Evolutionary conservation across 2,329 filamentous ascomycete species (phyloP).

Genomic region (Ophiostoma angusticollis): DNA sequence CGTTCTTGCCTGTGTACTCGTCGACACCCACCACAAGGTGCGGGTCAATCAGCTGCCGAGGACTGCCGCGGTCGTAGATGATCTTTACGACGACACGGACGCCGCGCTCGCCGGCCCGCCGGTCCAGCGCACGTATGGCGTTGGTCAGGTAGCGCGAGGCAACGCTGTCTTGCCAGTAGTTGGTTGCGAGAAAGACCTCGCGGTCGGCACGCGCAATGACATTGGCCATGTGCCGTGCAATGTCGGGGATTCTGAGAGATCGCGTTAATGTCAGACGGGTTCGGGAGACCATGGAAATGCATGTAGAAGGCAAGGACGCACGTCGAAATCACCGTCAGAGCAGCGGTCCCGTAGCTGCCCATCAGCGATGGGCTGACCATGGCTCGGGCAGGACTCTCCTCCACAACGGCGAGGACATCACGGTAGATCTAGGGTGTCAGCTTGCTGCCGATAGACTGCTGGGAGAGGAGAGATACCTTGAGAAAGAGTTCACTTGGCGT

Average conservation of each 20-base stretch:
- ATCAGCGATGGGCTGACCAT: slow-evolving; percentile 40
- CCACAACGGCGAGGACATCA: slow-evolving; percentile 45
- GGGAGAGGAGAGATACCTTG: slow-evolving; percentile 24
- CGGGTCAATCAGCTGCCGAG: slow-evolving; percentile 51
- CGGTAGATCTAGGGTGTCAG: slow-evolving; percentile 51
- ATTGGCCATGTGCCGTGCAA: slow-evolving; percentile 63
- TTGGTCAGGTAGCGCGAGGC: slow-evolving; percentile 56
- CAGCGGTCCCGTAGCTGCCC: slow-evolving; percentile 46
- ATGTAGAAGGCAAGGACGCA: slow-evolving; percentile 17
- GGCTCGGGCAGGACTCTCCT: slow-evolving; percentile 36
- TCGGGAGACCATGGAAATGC: background rate
- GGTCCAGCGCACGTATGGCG: slow-evolving; percentile 56
- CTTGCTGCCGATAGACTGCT: background rate
- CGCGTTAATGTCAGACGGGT: background rate
- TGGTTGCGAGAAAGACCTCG: slow-evolving; percentile 63
- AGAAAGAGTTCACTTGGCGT: slow-evolving; percentile 57
- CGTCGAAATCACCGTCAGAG: slow-evolving; percentile 55
- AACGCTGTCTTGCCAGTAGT: slow-evolving; percentile 60
- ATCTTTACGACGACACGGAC: slow-evolving; percentile 54
- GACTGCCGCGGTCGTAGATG: slow-evolving; percentile 59
- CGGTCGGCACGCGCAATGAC: slow-evolving; percentile 58
- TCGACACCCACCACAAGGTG: slow-evolving; percentile 47
- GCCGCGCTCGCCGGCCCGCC: slow-evolving; percentile 44
- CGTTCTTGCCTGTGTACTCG: slow-evolving; percentile 43
- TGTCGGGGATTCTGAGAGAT: slow-evolving; percentile 43